A percentile compares a stretch with the other conserved stretches of the same genome.
These are phyloP conservation scores for Talaromyces trachyspermus DNA, from an alignment of 495 filamentous ascomycete species.

Conservation along the genomic window DNA sequence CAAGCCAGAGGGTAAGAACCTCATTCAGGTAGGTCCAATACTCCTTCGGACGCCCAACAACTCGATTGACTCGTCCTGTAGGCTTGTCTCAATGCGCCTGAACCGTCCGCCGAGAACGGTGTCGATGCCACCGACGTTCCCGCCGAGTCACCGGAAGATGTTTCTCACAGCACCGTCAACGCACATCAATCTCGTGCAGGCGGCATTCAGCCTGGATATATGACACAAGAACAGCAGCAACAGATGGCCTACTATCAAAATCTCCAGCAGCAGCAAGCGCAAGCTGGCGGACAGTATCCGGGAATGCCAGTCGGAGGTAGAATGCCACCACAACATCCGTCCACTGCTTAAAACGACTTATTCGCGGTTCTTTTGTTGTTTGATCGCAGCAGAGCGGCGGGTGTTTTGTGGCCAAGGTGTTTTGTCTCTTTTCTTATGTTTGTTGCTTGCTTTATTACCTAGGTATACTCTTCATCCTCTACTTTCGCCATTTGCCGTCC, in stretches of 20 bases:
- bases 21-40: constrained; percentile 76
- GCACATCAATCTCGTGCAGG: constrained; percentile 42
- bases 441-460: constrained; percentile 1
- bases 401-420: constrained; percentile 50
- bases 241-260: constrained; percentile 53
- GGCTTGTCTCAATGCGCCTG: constrained; percentile 96
- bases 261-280: constrained; percentile 47
- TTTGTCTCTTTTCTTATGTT: constrained; percentile 14
- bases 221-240: constrained; percentile 51
- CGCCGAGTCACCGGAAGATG: constrained; percentile 51
- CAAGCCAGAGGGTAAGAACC: constrained; percentile 98
- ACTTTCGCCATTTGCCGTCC: constrained; percentile 3
- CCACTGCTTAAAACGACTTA: constrained; percentile 47
- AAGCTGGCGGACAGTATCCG: constrained; percentile 48
- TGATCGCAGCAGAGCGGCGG: constrained; percentile 22
- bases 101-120: constrained; percentile 85
- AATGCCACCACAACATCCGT: constrained; percentile 50
- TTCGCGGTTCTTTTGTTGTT: constrained; percentile 49
- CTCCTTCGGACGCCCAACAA: constrained; percentile 1
- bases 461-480: neutral
- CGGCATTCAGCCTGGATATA: constrained; percentile 44
- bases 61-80: constrained; percentile 28
- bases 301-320: constrained; percentile 48
- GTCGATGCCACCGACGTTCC: constrained; percentile 60
- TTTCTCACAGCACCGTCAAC: constrained; percentile 44